phyloP scores from a whole-genome alignment of 257 asterid species.

The Oldenlandia corymbosa region DNA sequence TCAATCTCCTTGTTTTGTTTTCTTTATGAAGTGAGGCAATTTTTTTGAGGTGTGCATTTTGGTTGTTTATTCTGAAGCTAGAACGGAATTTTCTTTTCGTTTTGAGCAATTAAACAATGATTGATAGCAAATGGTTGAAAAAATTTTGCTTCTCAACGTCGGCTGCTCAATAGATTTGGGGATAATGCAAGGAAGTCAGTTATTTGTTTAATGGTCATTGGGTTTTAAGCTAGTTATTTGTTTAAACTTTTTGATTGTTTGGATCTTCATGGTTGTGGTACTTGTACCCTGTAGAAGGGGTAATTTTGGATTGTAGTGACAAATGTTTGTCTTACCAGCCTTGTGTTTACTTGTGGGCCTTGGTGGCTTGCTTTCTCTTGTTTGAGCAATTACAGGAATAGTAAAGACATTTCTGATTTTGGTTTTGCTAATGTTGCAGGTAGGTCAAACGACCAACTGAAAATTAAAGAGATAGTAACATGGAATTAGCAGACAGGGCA shows the following conservation, averaged over 20 bases:
- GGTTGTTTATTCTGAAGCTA: too few species aligned
- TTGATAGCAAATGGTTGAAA: too few species aligned
- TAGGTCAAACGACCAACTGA: constrained; percentile 2
- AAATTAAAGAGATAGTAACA: background rate
- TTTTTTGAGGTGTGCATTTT: too few species aligned
- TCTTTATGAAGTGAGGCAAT: too few species aligned
- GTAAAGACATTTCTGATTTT: background rate
- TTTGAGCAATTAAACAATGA: too few species aligned
- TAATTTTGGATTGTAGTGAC: background rate
- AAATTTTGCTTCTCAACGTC: too few species aligned
- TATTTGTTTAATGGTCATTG: background rate
- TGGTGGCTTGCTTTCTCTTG: background rate
- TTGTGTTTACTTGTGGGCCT: background rate
- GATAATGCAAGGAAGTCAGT: too few species aligned
- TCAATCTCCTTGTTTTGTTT: too few species aligned
- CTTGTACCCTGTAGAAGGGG: background rate
- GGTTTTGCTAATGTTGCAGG: background rate
- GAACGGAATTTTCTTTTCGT: too few species aligned
- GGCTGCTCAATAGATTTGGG: too few species aligned
- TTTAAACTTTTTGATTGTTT: background rate
- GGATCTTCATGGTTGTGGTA: background rate
- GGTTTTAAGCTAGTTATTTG: background rate
- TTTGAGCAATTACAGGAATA: background rate
- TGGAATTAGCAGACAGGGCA: constrained; percentile 76
- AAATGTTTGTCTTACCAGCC: background rate